A percentile compares a stretch with the other conserved stretches of the same genome.
Evolutionary conservation across 139 green algal genomes (phyloP).

Genomic region (Chlorella sp.): DNA sequence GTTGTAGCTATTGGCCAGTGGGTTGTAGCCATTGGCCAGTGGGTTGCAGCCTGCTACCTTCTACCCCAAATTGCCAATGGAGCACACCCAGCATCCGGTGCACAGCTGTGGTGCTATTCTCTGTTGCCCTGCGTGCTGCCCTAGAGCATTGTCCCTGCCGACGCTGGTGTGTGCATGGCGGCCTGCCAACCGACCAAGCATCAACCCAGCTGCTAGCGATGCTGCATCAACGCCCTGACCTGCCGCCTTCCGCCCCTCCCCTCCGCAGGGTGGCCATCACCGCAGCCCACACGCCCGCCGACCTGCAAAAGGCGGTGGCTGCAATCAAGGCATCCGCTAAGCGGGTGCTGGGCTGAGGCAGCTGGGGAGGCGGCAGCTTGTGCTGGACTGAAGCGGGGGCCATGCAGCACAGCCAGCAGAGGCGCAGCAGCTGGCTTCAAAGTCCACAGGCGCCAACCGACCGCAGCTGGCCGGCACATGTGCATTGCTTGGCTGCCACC

Average conservation of each 20-base stretch:
- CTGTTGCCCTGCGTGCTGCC: not conserved
- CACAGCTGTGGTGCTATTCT: not conserved
- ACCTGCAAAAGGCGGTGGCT: conserved; percentile 55
- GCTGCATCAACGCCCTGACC: too few relatives aligned
- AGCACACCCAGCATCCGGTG: too few relatives aligned
- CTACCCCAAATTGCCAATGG: too few relatives aligned
- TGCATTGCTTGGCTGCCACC: too few relatives aligned
- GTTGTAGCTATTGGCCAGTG: not conserved
- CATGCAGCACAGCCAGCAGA: too few relatives aligned
- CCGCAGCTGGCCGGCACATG: too few relatives aligned
- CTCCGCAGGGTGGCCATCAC: conserved; percentile 55
- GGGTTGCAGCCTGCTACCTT: too few relatives aligned
- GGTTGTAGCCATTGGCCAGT: too few relatives aligned
- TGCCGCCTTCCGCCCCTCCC: not conserved
- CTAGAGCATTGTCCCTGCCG: too few relatives aligned
- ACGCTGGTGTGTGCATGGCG: not conserved
- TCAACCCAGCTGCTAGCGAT: too few relatives aligned
- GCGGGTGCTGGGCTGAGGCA: conserved; percentile 43
- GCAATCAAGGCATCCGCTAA: conserved; percentile 49
- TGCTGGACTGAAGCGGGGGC: not conserved
- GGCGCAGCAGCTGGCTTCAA: too few relatives aligned
- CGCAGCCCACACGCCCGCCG: conserved; percentile 44
- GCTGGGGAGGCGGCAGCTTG: not conserved
- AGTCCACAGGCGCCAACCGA: too few relatives aligned
- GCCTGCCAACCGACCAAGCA: not conserved